These are phyloP conservation scores for Boechera stricta DNA, from an alignment of 345 rosid genomes.

Conservation along the genomic window DNA sequence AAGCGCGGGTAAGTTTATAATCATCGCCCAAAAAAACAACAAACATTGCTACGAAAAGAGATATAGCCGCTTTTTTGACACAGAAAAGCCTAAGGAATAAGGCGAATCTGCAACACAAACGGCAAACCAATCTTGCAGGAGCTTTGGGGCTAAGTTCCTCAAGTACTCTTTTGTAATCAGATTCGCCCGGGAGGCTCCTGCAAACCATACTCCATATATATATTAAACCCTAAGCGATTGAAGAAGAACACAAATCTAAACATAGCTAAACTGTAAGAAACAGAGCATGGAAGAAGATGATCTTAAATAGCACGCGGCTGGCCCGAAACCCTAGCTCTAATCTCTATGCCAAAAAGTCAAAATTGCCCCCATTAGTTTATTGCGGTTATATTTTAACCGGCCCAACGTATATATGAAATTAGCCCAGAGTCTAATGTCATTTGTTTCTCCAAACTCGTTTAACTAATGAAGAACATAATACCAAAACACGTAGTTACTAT, in stretches of 20 bases:
- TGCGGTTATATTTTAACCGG: background rate
- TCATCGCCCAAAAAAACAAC: slow-evolving; percentile 47
- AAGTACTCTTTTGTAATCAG: slow-evolving; percentile 34
- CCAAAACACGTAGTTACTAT: too few relatives aligned
- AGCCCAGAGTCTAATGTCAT: too few relatives aligned
- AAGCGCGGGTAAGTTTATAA: slow-evolving; percentile 75
- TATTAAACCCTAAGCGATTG: background rate
- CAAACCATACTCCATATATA: background rate
- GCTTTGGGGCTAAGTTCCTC: slow-evolving; percentile 48
- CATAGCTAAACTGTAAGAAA: background rate
- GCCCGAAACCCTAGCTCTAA: slow-evolving; percentile 19
- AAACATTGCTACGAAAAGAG: background rate
- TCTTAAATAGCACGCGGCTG: background rate
- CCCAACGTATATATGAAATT: background rate
- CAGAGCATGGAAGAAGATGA: background rate
- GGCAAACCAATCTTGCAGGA: slow-evolving; percentile 48
- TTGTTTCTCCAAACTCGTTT: too few relatives aligned
- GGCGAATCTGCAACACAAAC: slow-evolving; percentile 74
- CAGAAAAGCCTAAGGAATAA: slow-evolving; percentile 30
- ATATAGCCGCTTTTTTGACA: slow-evolving; percentile 42
- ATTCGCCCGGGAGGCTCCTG: slow-evolving; percentile 71
- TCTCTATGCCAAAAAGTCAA: background rate
- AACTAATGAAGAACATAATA: too few relatives aligned
- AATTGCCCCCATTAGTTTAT: background rate
- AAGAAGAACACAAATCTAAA: background rate